Evolutionary conservation across 2,329 filamentous ascomycete genomes (phyloP).

Genomic region (Metarhizium robertsii): DNA sequence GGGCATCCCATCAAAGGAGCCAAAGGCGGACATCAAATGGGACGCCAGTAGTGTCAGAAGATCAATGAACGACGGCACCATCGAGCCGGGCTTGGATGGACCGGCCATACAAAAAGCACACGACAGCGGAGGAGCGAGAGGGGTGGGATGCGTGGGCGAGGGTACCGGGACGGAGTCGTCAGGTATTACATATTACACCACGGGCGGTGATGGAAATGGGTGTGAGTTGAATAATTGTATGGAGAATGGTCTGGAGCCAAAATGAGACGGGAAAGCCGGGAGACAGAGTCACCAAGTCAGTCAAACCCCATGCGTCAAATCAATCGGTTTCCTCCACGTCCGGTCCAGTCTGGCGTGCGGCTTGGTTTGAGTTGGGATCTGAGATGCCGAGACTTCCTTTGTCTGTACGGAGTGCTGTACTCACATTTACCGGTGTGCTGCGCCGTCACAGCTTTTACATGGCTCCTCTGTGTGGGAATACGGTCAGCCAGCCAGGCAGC

Average conservation of each 20-base stretch:
- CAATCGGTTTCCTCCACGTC: not conserved
- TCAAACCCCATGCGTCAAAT: not conserved
- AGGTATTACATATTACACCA: not conserved
- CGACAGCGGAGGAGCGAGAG: not conserved
- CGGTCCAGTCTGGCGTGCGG: not conserved
- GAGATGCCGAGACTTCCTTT: not conserved
- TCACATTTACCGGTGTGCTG: not conserved
- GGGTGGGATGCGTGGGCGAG: not conserved
- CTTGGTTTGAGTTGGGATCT: not conserved
- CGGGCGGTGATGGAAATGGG: not conserved
- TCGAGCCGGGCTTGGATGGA: constrained; percentile 2
- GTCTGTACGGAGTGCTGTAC: not conserved
- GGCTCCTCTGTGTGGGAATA: not conserved
- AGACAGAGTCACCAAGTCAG: not conserved
- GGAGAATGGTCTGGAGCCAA: not conserved
- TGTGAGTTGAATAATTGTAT: not conserved
- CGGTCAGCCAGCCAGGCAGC: not conserved
- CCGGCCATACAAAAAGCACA: constrained; percentile 1
- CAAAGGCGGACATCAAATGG: not conserved
- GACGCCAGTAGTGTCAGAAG: constrained; percentile 5
- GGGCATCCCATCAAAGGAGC: constrained; percentile 1
- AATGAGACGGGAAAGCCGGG: not conserved
- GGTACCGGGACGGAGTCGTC: not conserved
- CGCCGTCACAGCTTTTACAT: too few species aligned
- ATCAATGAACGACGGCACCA: constrained; percentile 1